Conservation (phyloP, 495 filamentous ascomycete species). For the Lichina pygmaea region DNA sequence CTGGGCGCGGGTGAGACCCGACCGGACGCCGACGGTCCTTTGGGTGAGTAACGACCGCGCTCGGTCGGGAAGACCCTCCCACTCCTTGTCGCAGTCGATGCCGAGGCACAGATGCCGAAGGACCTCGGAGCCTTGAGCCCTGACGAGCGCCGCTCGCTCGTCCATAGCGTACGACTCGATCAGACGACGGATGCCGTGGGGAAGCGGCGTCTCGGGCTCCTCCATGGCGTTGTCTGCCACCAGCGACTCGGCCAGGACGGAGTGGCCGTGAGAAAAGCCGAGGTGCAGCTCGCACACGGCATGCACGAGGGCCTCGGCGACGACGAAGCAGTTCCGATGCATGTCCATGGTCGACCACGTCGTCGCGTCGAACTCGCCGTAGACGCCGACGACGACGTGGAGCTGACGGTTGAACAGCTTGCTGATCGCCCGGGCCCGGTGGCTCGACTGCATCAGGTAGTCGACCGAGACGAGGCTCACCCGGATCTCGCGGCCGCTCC, state of each 20-base stretch:
- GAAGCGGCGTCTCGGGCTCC: not conserved
- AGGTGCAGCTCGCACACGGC: conserved; percentile 21
- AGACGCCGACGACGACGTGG: not conserved
- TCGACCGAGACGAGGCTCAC: not conserved
- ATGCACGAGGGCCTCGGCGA: conserved; percentile 28
- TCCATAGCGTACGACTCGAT: conserved; percentile 1
- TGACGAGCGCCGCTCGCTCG: conserved; percentile 1
- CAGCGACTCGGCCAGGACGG: conserved; percentile 7
- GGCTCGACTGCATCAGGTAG: not conserved
- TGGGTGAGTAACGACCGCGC: conserved; percentile 8
- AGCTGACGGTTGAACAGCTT: not conserved
- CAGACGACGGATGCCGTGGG: conserved; percentile 9
- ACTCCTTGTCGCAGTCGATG: conserved; percentile 9
- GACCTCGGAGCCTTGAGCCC: conserved; percentile 4
- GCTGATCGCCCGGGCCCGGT: not conserved
- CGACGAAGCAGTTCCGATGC: not conserved
- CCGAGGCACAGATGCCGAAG: conserved; percentile 10
- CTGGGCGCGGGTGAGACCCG: not conserved
- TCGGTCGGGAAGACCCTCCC: conserved; percentile 8
- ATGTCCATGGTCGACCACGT: too few relatives aligned
- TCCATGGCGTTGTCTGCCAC: not conserved
- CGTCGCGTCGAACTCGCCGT: not conserved
- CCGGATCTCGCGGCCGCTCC: not conserved
- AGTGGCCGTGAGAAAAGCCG: conserved; percentile 23
- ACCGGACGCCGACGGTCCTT: not conserved